phyloP scores from a whole-genome alignment of 148 eudicot species.

The Camellia sinensis region DNA sequence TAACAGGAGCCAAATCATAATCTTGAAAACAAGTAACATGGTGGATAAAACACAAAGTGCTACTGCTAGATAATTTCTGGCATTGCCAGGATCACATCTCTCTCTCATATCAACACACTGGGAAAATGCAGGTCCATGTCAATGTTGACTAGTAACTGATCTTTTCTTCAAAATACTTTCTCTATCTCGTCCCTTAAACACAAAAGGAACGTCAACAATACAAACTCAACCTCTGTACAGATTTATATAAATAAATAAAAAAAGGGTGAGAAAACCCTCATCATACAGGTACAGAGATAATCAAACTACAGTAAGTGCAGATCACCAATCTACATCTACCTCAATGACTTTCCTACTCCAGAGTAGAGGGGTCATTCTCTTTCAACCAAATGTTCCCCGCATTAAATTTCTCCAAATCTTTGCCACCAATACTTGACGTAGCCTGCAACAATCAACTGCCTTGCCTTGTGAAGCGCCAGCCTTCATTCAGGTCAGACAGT shows the following conservation, averaged over 20 bases:
- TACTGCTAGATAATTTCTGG: no score
- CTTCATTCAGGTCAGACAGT: background rate
- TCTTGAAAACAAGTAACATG: no score
- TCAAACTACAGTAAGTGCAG: background rate
- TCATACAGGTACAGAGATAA: background rate
- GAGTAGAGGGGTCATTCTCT: background rate
- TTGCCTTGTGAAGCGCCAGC: background rate
- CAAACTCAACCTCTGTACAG: background rate
- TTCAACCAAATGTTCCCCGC: slow-evolving; percentile 1
- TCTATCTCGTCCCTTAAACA: background rate
- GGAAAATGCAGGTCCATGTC: no score
- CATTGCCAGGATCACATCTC: no score
- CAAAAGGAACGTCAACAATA: background rate
- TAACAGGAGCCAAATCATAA: no score
- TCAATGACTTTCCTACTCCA: background rate
- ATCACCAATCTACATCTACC: background rate
- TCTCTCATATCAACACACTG: no score
- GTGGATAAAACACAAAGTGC: no score
- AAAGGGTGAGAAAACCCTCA: no score
- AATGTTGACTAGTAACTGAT: no score
- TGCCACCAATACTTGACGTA: background rate
- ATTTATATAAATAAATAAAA: no score
- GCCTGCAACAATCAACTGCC: slow-evolving; percentile 4
- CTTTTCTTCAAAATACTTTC: background rate
- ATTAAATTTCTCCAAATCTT: background rate